phyloP scores from a whole-genome alignment of 2,329 filamentous ascomycete species.

The Furcasterigmium sp. region DNA sequence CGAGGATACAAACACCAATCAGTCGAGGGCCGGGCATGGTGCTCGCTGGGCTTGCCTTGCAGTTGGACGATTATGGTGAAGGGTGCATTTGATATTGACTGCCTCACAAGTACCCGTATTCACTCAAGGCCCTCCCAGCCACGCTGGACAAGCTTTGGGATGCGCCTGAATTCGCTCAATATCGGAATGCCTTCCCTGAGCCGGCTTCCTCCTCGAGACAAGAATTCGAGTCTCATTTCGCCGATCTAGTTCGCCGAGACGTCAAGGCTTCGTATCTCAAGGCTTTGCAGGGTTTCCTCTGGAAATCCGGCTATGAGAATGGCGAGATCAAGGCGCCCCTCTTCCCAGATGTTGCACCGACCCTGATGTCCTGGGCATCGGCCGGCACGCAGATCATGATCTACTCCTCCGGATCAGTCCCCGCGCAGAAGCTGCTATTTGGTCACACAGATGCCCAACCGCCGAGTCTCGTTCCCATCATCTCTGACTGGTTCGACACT shows the following conservation, averaged over 20 bases:
- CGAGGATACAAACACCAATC: too few species aligned
- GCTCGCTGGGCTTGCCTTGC: too few species aligned
- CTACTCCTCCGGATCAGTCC: conserved; percentile 76
- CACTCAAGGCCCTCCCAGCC: conserved; percentile 58
- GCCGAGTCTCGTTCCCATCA: conserved; percentile 52
- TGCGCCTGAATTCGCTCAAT: conserved; percentile 55
- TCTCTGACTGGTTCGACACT: conserved; percentile 72
- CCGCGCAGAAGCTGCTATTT: conserved; percentile 77
- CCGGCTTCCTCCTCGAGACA: conserved; percentile 54
- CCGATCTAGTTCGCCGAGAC: conserved; percentile 65
- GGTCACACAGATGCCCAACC: conserved; percentile 55
- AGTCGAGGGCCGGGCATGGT: too few species aligned
- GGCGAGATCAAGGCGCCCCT: conserved; percentile 67
- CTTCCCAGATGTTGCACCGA: conserved; percentile 67
- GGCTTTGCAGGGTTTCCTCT: conserved; percentile 73
- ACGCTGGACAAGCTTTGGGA: conserved; percentile 65
- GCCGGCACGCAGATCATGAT: conserved; percentile 60
- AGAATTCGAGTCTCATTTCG: conserved; percentile 61
- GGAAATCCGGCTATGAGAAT: conserved; percentile 66
- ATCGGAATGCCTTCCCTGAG: conserved; percentile 66
- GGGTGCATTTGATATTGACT: background rate
- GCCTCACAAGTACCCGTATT: conserved; percentile 65
- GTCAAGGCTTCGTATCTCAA: conserved; percentile 75
- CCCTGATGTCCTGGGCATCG: conserved; percentile 53
- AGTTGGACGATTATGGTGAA: too few species aligned